These are phyloP conservation scores for Voacanga thouarsii DNA, from an alignment of 257 asterid species.

Conservation along the genomic window DNA sequence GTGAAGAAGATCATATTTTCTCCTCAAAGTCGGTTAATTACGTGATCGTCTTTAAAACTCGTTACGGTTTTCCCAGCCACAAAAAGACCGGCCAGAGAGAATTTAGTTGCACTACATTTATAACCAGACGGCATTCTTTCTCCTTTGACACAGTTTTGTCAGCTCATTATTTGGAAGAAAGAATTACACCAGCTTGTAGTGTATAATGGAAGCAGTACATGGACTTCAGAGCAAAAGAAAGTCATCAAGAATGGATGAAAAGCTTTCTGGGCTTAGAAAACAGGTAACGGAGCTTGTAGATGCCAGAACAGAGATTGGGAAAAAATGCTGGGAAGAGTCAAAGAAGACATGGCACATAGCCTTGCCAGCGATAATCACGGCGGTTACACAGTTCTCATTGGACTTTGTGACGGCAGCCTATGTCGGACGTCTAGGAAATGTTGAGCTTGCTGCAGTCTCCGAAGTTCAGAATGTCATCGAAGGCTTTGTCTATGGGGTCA, in stretches of 20 bases:
- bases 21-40: neutral
- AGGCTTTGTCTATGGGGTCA: conserved; percentile 30
- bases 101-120: no score
- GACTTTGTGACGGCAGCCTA: conserved; percentile 27
- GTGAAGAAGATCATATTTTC: neutral
- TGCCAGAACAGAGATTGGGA: neutral
- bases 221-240: neutral
- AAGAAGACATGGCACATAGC: conserved; percentile 37
- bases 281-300: conserved; percentile 4
- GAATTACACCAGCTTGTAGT: neutral
- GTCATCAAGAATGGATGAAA: conserved; percentile 15
- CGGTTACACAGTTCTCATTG: conserved; percentile 30
- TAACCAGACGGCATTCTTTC: no score
- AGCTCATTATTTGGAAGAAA: neutral
- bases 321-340: conserved; percentile 21
- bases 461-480: conserved; percentile 28
- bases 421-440: conserved; percentile 31
- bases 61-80: neutral
- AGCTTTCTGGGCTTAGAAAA: conserved; percentile 7
- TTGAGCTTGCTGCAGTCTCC: conserved; percentile 38
- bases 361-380: conserved; percentile 30
- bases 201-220: neutral
- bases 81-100: no score
- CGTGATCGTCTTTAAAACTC: neutral
- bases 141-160: neutral